These are phyloP conservation scores for Nitzschia inconspicua DNA, from an alignment of 108 stramenopile species.

Conservation along the genomic window DNA sequence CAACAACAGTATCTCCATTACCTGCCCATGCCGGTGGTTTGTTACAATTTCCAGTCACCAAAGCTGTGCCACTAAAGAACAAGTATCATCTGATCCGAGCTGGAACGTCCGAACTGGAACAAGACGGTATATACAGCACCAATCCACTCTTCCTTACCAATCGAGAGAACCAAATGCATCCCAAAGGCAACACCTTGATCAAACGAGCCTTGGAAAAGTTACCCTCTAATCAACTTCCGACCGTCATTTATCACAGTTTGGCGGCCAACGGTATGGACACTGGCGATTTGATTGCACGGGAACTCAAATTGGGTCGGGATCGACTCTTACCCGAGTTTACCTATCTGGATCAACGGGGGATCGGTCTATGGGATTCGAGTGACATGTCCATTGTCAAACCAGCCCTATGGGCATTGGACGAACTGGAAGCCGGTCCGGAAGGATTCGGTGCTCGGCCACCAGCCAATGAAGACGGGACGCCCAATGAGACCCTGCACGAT, in stretches of 20 bases:
- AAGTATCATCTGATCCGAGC: constrained; percentile 69
- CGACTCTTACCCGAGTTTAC: constrained; percentile 78
- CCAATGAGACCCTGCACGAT: constrained; percentile 70
- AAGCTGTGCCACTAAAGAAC: constrained; percentile 50
- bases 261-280: constrained; percentile 69
- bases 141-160: constrained; percentile 74
- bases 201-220: background rate
- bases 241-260: constrained; percentile 58
- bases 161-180: constrained; percentile 38
- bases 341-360: constrained; percentile 76
- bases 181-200: constrained; percentile 2
- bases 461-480: constrained; percentile 80
- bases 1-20: too few species aligned
- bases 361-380: constrained; percentile 72
- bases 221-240: constrained; percentile 33
- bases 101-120: constrained; percentile 60
- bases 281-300: constrained; percentile 51
- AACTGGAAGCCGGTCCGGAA: constrained; percentile 51
- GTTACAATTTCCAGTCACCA: too few species aligned
- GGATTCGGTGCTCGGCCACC: constrained; percentile 60
- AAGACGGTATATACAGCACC: constrained; percentile 66
- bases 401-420: constrained; percentile 76
- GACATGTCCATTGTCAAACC: constrained; percentile 34
- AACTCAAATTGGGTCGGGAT: constrained; percentile 67
- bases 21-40: too few species aligned